phyloP scores from a whole-genome alignment of 2,329 filamentous ascomycete genomes.

The Fusarium sp. region DNA sequence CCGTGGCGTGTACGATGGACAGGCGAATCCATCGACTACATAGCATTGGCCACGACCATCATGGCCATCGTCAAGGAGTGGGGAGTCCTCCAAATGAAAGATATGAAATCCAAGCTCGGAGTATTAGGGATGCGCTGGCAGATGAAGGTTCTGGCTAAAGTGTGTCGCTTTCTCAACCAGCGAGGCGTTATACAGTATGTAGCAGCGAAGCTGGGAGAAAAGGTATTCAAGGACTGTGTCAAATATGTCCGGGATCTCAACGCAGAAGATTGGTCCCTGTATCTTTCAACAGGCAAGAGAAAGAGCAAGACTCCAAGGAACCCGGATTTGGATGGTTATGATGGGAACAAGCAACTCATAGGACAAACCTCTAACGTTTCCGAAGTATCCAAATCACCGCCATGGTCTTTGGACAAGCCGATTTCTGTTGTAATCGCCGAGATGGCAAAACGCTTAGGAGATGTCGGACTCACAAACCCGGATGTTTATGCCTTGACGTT shows the following conservation, averaged over 20 bases:
- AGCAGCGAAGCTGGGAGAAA: constrained; percentile 62
- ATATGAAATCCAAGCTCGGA: constrained; percentile 67
- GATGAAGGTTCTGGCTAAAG: constrained; percentile 68
- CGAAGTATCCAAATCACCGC: constrained; percentile 41
- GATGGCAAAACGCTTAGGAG: constrained; percentile 43
- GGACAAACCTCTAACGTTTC: constrained; percentile 37
- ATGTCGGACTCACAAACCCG: constrained; percentile 49
- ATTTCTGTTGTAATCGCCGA: constrained; percentile 46
- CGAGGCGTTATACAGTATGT: constrained; percentile 66
- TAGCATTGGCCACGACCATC: constrained; percentile 65
- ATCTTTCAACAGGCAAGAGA: constrained; percentile 60
- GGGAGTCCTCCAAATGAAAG: constrained; percentile 66
- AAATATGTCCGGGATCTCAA: constrained; percentile 67
- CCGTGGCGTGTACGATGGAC: constrained; percentile 67
- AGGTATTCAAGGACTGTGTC: constrained; percentile 70
- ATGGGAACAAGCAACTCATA: constrained; percentile 35
- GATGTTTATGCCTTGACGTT: constrained; percentile 51
- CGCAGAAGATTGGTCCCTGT: constrained; percentile 65
- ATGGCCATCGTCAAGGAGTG: constrained; percentile 67
- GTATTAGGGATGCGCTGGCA: constrained; percentile 65
- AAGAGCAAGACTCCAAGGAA: constrained; percentile 42
- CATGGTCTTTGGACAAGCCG: constrained; percentile 50
- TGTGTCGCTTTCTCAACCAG: constrained; percentile 66
- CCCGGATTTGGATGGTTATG: constrained; percentile 39
- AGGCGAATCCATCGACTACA: constrained; percentile 66